phyloP scores from a whole-genome alignment of 176 grass and related monocot species.

The Avena sativa region DNA sequence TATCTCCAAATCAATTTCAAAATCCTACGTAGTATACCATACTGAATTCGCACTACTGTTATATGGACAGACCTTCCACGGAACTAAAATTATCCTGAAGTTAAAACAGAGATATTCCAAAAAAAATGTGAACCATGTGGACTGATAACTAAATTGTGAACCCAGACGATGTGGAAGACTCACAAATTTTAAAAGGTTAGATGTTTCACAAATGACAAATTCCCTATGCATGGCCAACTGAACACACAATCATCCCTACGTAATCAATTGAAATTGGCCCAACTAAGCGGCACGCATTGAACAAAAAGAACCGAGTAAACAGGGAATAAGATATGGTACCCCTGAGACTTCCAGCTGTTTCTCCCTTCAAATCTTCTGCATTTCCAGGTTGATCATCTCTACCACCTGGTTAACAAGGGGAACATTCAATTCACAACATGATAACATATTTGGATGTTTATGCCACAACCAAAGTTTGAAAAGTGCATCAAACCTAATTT shows the following conservation, averaged over 20 bases:
- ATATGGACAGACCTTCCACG: background rate
- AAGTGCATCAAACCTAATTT: conserved; percentile 50
- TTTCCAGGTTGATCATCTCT: conserved; percentile 67
- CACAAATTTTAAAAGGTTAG: conserved; percentile 22
- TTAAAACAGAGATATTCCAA: conserved; percentile 1
- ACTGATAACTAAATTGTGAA: conserved; percentile 30
- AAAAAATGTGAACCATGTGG: conserved; percentile 1
- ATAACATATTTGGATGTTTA: background rate
- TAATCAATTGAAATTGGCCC: conserved; percentile 32
- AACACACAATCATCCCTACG: conserved; percentile 16
- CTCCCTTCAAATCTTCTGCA: conserved; percentile 61
- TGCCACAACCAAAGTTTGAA: background rate
- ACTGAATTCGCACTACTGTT: background rate
- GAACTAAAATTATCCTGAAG: background rate
- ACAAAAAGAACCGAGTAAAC: conserved; percentile 23
- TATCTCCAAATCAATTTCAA: conserved; percentile 10
- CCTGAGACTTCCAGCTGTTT: conserved; percentile 41
- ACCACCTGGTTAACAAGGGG: conserved; percentile 31
- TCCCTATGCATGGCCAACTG: background rate
- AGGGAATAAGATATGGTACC: conserved; percentile 31
- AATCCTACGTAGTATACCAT: background rate
- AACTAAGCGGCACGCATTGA: conserved; percentile 12
- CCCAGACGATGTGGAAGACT: conserved; percentile 17
- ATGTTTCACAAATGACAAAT: conserved; percentile 23
- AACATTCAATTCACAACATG: conserved; percentile 26